Evolutionary conservation across 2,329 filamentous ascomycete species (phyloP).

Genomic region (Epichloe gansuensis): DNA sequence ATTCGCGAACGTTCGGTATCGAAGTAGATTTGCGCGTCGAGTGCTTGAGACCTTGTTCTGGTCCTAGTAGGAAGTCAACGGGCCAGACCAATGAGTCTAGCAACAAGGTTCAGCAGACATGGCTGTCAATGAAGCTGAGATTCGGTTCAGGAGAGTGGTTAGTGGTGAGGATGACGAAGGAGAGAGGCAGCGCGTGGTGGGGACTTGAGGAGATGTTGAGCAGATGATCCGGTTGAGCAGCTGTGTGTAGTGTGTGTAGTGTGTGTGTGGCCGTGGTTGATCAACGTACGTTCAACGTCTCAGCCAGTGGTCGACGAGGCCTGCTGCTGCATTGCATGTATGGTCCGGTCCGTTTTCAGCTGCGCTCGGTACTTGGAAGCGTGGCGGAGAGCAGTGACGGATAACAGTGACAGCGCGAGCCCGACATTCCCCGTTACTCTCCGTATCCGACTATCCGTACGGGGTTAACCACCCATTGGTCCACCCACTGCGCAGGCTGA

Average conservation of each 20-base stretch:
- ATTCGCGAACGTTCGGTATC: neutral
- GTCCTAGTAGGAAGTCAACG: constrained; percentile 10
- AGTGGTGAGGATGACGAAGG: constrained; percentile 4
- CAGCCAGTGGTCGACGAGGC: neutral
- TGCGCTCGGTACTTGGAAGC: too few relatives aligned
- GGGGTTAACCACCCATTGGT: neutral
- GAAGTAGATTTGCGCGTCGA: neutral
- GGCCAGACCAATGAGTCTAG: constrained; percentile 14
- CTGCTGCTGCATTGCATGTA: neutral
- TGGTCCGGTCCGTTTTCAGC: neutral
- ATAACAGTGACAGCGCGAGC: neutral
- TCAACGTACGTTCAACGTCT: neutral
- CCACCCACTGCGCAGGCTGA: neutral
- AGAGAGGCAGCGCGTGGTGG: constrained; percentile 4
- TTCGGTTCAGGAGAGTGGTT: neutral
- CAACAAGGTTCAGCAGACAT: constrained; percentile 12
- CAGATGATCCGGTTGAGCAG: too few relatives aligned
- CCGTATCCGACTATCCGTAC: neutral
- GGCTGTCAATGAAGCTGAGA: constrained; percentile 5
- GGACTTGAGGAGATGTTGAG: neutral
- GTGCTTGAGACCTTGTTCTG: constrained; percentile 9
- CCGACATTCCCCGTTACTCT: neutral
- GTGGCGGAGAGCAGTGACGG: neutral
- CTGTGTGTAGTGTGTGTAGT: too few relatives aligned
- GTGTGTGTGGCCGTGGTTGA: too few relatives aligned